These are phyloP conservation scores for Halteria grandinella DNA, from an alignment of 73 alveolate genomes.

Conservation along the genomic window DNA sequence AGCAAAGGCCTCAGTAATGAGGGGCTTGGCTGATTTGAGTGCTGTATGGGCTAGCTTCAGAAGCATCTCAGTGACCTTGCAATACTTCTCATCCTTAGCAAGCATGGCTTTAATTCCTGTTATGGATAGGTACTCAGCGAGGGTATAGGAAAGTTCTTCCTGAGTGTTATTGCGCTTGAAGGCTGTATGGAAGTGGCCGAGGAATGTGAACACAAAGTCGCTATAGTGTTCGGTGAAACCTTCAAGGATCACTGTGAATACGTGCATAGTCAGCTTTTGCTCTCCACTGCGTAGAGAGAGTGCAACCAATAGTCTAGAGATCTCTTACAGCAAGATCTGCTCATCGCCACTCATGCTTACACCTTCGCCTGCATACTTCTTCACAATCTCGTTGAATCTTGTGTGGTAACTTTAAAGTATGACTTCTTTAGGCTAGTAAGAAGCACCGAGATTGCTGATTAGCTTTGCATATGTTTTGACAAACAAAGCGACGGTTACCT, in stretches of 20 bases:
- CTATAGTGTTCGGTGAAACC: background rate
- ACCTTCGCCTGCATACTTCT: background rate
- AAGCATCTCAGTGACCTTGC: conserved; percentile 33
- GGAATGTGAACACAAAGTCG: conserved; percentile 38
- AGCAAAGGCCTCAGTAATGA: too few species aligned
- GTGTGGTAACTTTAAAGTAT: background rate
- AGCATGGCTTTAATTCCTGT: too few species aligned
- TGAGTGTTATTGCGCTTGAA: too few species aligned
- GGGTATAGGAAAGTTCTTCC: too few species aligned
- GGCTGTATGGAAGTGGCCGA: conserved; percentile 4
- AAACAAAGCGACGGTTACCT: conserved; percentile 17
- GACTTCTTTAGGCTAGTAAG: background rate
- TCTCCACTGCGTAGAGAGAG: background rate
- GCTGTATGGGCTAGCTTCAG: background rate
- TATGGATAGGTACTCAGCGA: too few species aligned
- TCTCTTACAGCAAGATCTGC: conserved; percentile 7
- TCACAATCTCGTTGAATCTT: conserved; percentile 18
- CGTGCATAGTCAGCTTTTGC: too few species aligned
- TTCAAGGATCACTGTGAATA: background rate
- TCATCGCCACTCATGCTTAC: background rate
- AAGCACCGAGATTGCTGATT: background rate
- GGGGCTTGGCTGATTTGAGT: too few species aligned
- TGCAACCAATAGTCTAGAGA: conserved; percentile 10
- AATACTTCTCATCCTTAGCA: conserved; percentile 46
- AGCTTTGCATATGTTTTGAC: conserved; percentile 3